Evolutionary conservation across 2,329 filamentous ascomycete species (phyloP).

Genomic region (Scedosporium boydii): DNA sequence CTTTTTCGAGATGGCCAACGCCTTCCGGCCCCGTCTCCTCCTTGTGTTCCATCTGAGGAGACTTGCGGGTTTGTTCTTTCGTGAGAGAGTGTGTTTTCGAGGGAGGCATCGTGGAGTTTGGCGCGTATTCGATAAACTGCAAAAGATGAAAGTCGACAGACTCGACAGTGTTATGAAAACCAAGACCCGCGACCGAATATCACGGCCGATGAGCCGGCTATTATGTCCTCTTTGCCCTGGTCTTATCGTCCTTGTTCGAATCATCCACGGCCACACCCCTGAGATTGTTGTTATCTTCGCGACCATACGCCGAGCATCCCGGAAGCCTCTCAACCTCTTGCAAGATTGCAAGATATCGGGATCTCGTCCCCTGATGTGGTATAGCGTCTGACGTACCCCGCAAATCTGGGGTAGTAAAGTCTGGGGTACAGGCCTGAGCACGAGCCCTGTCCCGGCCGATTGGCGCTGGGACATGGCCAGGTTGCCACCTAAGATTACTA

Average conservation of each 20-base stretch:
- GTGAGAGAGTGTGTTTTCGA: not conserved
- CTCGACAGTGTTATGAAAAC: no score
- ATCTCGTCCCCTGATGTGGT: not conserved
- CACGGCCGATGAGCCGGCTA: not conserved
- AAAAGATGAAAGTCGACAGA: not conserved
- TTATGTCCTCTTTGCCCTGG: not conserved
- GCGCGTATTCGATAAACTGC: not conserved
- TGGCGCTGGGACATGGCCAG: not conserved
- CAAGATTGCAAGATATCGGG: not conserved
- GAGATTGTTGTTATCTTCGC: not conserved
- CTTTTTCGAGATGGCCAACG: not conserved
- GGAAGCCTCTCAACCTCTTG: not conserved
- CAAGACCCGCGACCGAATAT: not conserved
- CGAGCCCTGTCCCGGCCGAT: not conserved
- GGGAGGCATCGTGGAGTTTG: not conserved
- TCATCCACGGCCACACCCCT: no score
- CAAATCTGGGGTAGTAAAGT: not conserved
- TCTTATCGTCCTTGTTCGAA: not conserved
- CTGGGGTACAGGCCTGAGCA: not conserved
- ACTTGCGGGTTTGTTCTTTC: not conserved
- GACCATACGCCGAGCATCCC: not conserved
- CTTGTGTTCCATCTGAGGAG: not conserved
- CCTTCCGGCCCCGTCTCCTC: not conserved
- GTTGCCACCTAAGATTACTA: no score
- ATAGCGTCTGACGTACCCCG: not conserved